Conservation (phyloP, 768 basidiomycete genomes). For the Xerocomellus chrysenteron region DNA sequence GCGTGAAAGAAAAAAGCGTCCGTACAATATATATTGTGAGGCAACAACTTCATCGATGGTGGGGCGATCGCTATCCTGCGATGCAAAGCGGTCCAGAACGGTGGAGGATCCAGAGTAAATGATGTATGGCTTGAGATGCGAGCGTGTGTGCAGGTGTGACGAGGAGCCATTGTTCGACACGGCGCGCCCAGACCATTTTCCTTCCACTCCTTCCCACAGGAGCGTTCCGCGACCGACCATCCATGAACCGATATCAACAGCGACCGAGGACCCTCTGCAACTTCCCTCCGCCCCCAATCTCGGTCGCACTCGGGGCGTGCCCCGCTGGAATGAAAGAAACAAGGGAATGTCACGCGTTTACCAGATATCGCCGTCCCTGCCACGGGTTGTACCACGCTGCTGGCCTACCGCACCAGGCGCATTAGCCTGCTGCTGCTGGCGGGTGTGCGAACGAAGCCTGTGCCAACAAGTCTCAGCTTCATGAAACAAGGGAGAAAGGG, state of each 20-base stretch:
- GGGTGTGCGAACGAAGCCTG: constrained; percentile 85
- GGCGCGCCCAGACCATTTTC: constrained; percentile 27
- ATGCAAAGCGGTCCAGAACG: constrained; percentile 19
- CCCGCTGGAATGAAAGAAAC: constrained; percentile 35
- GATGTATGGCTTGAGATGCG: constrained; percentile 19
- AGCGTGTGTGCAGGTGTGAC: constrained; percentile 7
- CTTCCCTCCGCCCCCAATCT: constrained; percentile 40
- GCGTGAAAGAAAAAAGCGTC: constrained; percentile 77
- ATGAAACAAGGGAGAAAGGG: constrained; percentile 10
- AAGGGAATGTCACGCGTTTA: constrained; percentile 31
- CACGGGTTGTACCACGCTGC: constrained; percentile 40
- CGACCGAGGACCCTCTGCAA: constrained; percentile 35
- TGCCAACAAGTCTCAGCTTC: constrained; percentile 12
- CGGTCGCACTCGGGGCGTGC: constrained; percentile 47
- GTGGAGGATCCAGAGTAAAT: constrained; percentile 13
- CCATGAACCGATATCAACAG: constrained; percentile 34
- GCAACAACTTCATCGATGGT: constrained; percentile 36
- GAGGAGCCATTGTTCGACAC: constrained; percentile 11
- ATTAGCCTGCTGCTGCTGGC: constrained; percentile 62
- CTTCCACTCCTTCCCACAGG: constrained; percentile 21
- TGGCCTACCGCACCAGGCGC: constrained; percentile 50
- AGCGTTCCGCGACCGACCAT: constrained; percentile 33
- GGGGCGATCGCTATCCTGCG: constrained; percentile 20
- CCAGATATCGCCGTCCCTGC: constrained; percentile 50
- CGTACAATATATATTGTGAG: constrained; percentile 53